Conservation (phyloP, 495 filamentous ascomycete genomes). For the Neurospora tetraspora region DNA sequence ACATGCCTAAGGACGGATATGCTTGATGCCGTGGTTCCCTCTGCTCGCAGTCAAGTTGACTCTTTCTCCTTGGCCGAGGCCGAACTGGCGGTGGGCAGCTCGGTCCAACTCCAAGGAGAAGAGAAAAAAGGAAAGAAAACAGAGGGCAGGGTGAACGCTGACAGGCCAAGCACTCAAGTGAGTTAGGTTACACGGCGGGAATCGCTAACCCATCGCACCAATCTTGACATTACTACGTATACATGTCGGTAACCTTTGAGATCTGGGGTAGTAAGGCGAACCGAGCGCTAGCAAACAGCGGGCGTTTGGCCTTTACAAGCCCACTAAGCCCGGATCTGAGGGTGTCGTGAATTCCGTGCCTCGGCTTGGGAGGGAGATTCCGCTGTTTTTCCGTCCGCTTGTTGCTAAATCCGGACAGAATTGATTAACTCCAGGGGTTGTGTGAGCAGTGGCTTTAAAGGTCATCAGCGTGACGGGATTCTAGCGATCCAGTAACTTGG, state of each 20-base stretch:
- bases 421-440: background rate
- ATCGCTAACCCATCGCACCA: background rate
- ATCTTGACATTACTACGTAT: background rate
- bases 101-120: background rate
- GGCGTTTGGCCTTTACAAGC: background rate
- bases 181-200: background rate
- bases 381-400: background rate
- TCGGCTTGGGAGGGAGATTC: background rate
- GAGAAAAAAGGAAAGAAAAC: background rate
- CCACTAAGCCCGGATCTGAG: background rate
- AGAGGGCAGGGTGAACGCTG: background rate
- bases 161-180: background rate
- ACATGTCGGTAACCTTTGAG: background rate
- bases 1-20: background rate
- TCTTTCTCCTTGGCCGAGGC: background rate
- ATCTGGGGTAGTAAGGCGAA: background rate
- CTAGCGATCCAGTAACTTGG: constrained; percentile 22
- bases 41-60: background rate
- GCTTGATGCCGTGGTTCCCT: background rate
- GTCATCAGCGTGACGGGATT: background rate
- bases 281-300: background rate
- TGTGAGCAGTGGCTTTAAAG: background rate
- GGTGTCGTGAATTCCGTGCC: background rate
- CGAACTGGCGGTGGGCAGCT: background rate
- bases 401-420: background rate